Conservation (phyloP, 2,329 filamentous ascomycete species). For the Colletotrichum lini region DNA sequence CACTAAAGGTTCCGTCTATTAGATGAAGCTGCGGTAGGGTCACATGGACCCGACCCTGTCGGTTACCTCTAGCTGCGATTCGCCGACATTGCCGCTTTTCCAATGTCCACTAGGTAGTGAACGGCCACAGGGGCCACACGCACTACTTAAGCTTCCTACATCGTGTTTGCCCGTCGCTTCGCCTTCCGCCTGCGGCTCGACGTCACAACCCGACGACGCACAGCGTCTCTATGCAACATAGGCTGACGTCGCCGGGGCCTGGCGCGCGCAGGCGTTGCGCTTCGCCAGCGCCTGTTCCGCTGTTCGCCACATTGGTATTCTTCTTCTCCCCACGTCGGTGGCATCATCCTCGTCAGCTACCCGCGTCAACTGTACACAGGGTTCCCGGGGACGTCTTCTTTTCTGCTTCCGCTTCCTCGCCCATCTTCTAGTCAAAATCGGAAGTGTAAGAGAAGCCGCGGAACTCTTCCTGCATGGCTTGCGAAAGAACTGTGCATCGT, state of each 20-base stretch:
- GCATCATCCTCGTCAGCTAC: not conserved
- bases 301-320: constrained; percentile 11
- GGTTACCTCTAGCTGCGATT: constrained; percentile 28
- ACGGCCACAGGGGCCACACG: constrained; percentile 22
- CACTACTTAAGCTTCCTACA: constrained; percentile 25
- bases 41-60: constrained; percentile 10
- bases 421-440: constrained; percentile 78
- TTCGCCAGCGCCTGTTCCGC: constrained; percentile 1
- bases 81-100: constrained; percentile 29
- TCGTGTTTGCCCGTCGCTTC: constrained; percentile 29
- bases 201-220: constrained; percentile 25
- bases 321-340: constrained; percentile 18
- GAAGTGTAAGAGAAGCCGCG: constrained; percentile 97
- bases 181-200: constrained; percentile 20
- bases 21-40: constrained; percentile 32
- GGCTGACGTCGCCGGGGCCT: constrained; percentile 2
- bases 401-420: constrained; percentile 3
- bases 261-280: constrained; percentile 14
- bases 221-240: constrained; percentile 18
- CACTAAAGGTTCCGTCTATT: constrained; percentile 38
- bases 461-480: constrained; percentile 99
- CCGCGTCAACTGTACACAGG: constrained; percentile 7
- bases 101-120: constrained; percentile 26
- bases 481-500: constrained; percentile 81
- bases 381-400: constrained; percentile 3